Evolutionary conservation across 2,329 filamentous ascomycete genomes (phyloP), one percentile per base, ranked within the genome.

Genomic region (Botrytis sinoallii): DNA sequence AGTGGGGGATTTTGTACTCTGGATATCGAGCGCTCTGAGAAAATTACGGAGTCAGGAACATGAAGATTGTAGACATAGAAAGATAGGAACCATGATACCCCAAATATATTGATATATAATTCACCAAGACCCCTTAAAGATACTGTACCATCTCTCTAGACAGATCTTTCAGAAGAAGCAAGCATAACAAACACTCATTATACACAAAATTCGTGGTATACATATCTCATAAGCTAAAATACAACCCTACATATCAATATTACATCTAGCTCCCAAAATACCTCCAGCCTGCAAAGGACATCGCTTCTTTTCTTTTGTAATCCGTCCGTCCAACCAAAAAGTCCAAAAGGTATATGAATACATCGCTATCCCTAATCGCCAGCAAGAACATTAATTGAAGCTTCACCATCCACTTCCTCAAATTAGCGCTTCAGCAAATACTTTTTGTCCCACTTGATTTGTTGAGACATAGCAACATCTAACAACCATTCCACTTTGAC

Each of bases 401-500:
- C n/a, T 25, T 48, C 20, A 18, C 22, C 8, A 69, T 14, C 29
- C 8, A 57, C 10, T 52, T 32, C 5, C 12, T 35, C 25, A 57
- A 52, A 70, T 55, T 22, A 73, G 68, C 64, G 42, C 48, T 74
- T 71, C 32, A 72, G 61, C 32, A 90, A 81, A 80, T 93, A 94
- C 77, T 86, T 88, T 59, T 90, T 84, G 73, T 90, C 85, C 82
- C 90, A 91, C n/a, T 86, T 85, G 76, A 96, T 85, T 82, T 94
- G 87, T 83, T 99, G 96, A 79, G 89, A 90, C 93, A 99, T 95
- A 7, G 94, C 93, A 74, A 94, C 91, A 79, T 95, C 92, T 73
- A 99, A 84, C 78, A 99, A 82, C 96, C 96, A 99, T 81, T 99
- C 95, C 4, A 92, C 89, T 65, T 88, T 88, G 38, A 98, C 94